Evolutionary conservation across 2,329 filamentous ascomycete genomes (phyloP).

Genomic region (Nannizziopsis barbatae): DNA sequence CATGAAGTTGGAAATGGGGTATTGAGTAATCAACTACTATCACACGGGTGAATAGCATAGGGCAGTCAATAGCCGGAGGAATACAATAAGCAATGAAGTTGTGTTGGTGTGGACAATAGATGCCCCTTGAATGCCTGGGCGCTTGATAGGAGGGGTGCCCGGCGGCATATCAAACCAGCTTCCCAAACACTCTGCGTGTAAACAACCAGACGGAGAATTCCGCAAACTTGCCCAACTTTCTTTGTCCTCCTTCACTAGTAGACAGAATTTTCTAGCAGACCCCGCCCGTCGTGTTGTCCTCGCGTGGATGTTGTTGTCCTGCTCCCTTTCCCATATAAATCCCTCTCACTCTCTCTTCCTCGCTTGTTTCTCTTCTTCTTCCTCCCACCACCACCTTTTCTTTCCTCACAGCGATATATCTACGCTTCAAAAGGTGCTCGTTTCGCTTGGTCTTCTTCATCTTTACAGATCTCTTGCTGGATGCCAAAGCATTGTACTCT

Average conservation of each 20-base stretch:
- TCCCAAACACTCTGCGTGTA: background rate
- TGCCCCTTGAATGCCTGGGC: no score
- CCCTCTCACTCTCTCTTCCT: background rate
- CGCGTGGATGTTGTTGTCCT: background rate
- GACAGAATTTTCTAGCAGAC: background rate
- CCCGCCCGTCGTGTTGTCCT: background rate
- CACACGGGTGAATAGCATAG: no score
- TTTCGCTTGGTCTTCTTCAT: background rate
- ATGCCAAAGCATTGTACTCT: background rate
- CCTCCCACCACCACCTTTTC: conserved; percentile 6
- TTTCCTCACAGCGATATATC: background rate
- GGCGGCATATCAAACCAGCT: background rate
- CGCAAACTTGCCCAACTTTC: background rate
- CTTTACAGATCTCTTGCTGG: background rate
- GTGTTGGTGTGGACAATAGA: no score
- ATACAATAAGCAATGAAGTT: no score
- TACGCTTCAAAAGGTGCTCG: background rate
- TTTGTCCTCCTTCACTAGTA: background rate
- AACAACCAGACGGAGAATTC: background rate
- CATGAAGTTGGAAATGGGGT: no score
- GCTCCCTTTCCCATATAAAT: conserved; percentile 9
- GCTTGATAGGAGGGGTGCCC: no score
- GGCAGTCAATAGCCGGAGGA: no score
- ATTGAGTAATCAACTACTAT: no score
- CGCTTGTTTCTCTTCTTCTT: background rate